A percentile compares a stretch with the other conserved stretches of the same genome.
Evolutionary conservation across 495 filamentous ascomycete species (phyloP).

Genomic region (Tuber melanosporum): DNA sequence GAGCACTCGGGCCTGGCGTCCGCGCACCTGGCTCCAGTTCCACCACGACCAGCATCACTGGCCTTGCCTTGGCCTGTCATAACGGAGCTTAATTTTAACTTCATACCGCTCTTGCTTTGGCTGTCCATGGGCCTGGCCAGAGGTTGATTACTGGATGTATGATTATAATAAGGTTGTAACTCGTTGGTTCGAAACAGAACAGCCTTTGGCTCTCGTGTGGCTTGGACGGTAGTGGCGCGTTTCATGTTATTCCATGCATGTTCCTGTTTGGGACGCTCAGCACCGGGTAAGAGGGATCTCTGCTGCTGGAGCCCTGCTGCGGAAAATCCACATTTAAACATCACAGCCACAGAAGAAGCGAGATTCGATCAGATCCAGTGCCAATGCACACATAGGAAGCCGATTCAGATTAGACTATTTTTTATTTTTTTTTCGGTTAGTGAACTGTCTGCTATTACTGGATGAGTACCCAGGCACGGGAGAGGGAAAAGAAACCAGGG

Average conservation of each 20-base stretch:
- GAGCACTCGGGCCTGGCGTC: not conserved
- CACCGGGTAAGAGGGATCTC: conserved; percentile 24
- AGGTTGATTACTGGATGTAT: not conserved
- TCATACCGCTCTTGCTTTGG: conserved; percentile 2
- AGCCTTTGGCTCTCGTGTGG: conserved; percentile 25
- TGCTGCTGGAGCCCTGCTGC: conserved; percentile 14
- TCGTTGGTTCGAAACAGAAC: conserved; percentile 6
- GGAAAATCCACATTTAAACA: conserved; percentile 36
- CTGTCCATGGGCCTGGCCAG: not conserved
- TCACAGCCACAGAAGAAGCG: conserved; percentile 35
- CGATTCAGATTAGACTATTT: not conserved
- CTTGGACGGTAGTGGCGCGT: conserved; percentile 29
- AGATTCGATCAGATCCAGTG: conserved; percentile 6
- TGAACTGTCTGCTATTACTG: not conserved
- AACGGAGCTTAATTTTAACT: conserved; percentile 30
- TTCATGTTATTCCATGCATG: conserved; percentile 4
- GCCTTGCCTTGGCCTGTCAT: not conserved
- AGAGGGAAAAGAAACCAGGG: not conserved
- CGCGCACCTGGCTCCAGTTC: not conserved
- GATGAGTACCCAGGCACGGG: not conserved
- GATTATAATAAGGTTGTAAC: conserved; percentile 12
- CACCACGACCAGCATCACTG: not conserved
- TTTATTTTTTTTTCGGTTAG: not conserved
- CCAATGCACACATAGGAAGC: not conserved
- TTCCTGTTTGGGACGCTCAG: conserved; percentile 10